Percentiles rank a stretch among this genome's conserved stretches.
Conservation (phyloP, 257 asterid species). For the Solanum clarkiae region DNA sequence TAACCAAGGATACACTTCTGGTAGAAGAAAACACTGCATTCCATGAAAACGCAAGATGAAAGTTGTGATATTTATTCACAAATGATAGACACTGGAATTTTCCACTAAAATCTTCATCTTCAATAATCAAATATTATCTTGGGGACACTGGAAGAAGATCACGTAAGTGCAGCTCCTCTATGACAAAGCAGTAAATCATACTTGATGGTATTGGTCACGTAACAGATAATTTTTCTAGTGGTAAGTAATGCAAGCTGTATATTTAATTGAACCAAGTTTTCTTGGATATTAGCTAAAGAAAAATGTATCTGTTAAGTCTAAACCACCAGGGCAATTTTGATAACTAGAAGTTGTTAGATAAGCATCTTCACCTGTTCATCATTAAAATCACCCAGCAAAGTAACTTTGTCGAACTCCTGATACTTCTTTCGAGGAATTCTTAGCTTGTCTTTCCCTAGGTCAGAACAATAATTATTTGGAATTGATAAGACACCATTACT, state of each 20-base stretch:
- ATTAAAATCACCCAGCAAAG: conserved; percentile 37
- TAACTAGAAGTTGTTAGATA: not conserved
- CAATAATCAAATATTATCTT: not conserved
- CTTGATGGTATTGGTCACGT: not conserved
- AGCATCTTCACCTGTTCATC: conserved; percentile 58
- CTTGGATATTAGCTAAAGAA: not conserved
- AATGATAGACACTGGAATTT: not conserved
- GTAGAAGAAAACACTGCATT: not conserved
- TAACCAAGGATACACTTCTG: not conserved
- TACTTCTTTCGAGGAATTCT: conserved; percentile 31
- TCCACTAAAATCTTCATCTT: not conserved
- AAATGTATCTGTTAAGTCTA: not conserved
- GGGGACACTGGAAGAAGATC: not conserved
- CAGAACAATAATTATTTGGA: conserved; percentile 30
- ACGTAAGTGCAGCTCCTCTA: not conserved
- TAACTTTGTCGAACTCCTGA: conserved; percentile 33
- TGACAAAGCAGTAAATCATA: not conserved
- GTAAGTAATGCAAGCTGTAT: not conserved
- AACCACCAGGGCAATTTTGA: not conserved
- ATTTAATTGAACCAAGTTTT: not conserved
- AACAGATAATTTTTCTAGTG: not conserved
- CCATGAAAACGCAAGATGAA: not conserved
- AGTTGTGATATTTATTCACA: not conserved
- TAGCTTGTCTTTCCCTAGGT: conserved; percentile 19
- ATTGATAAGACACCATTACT: conserved; percentile 61